Conservation (phyloP, 116 monocot genomes). For the Posidonia oceanica region DNA sequence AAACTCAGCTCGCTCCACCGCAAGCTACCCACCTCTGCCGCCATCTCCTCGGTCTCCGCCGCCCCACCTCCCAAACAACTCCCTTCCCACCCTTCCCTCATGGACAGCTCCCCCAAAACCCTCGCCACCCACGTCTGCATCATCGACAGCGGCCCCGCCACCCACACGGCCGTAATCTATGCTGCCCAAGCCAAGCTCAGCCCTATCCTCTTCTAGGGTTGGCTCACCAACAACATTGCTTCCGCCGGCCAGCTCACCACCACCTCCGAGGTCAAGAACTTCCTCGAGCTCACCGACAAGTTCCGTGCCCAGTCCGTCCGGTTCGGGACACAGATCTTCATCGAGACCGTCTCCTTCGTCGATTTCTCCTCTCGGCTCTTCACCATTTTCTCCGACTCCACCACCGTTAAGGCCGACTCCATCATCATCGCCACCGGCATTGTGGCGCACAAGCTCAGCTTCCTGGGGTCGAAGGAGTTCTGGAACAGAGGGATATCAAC, state of each 20-base stretch:
- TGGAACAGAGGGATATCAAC: conserved; percentile 51
- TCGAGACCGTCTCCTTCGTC: no score
- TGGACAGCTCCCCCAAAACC: no score
- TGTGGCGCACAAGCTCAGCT: conserved; percentile 63
- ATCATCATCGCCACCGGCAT: conserved; percentile 77
- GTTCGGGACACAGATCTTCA: conserved; percentile 6
- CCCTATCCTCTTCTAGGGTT: conserved; percentile 68
- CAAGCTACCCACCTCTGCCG: no score
- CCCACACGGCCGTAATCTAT: conserved; percentile 7
- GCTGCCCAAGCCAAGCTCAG: conserved; percentile 76
- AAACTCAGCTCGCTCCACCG: no score
- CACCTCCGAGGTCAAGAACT: conserved; percentile 35
- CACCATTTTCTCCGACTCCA: conserved; percentile 17
- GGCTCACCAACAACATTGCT: conserved; percentile 83
- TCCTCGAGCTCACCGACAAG: conserved; percentile 64
- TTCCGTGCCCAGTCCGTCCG: conserved; percentile 53
- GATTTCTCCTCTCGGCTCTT: no score
- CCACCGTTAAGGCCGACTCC: conserved; percentile 46
- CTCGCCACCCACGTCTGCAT: no score
- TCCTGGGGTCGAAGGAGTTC: conserved; percentile 29
- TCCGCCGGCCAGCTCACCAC: conserved; percentile 65
- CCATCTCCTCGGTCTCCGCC: conserved; percentile 26
- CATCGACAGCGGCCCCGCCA: no score
- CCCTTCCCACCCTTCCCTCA: no score
- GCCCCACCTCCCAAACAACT: conserved; percentile 18